Percentiles rank a stretch among this genome's conserved stretches.
Evolutionary conservation across 2,329 filamentous ascomycete species (phyloP).

Genomic region (Hymenoscyphus scutula): DNA sequence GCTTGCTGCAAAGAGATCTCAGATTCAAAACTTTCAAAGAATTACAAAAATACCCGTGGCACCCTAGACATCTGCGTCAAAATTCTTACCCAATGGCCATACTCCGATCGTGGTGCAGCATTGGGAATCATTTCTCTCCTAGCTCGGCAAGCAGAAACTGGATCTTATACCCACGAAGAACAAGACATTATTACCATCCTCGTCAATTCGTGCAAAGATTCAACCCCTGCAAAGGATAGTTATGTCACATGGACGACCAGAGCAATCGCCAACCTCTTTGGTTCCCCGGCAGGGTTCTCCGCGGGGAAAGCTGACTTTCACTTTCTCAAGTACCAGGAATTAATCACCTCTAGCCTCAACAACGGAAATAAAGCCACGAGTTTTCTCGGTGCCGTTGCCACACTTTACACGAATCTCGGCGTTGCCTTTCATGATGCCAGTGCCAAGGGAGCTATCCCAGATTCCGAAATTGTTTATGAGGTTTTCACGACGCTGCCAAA

Average conservation of each 20-base stretch:
- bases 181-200: slow-evolving; percentile 61
- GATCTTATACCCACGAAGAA: slow-evolving; percentile 52
- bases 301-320: slow-evolving; percentile 58
- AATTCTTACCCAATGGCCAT: slow-evolving; percentile 76
- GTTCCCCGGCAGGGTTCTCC: slow-evolving; percentile 66
- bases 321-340: slow-evolving; percentile 48
- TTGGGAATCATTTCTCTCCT: slow-evolving; percentile 86
- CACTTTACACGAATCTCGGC: slow-evolving; percentile 79
- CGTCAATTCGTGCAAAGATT: slow-evolving; percentile 55
- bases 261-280: slow-evolving; percentile 79
- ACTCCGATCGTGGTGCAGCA: slow-evolving; percentile 74
- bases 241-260: slow-evolving; percentile 85
- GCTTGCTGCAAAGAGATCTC: slow-evolving; percentile 64
- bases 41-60: slow-evolving; percentile 47
- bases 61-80: slow-evolving; percentile 66
- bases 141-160: slow-evolving; percentile 65
- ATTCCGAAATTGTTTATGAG: slow-evolving; percentile 44
- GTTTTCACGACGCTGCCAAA: slow-evolving; percentile 59
- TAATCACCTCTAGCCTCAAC: slow-evolving; percentile 60
- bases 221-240: slow-evolving; percentile 65
- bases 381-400: slow-evolving; percentile 76
- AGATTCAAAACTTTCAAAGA: slow-evolving; percentile 39
- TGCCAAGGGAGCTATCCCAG: slow-evolving; percentile 2
- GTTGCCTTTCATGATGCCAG: slow-evolving; percentile 59
- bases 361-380: slow-evolving; percentile 72